Base-by-base conservation (phyloP, 495 filamentous ascomycete genomes). In the Penicillium paxilli region DNA sequence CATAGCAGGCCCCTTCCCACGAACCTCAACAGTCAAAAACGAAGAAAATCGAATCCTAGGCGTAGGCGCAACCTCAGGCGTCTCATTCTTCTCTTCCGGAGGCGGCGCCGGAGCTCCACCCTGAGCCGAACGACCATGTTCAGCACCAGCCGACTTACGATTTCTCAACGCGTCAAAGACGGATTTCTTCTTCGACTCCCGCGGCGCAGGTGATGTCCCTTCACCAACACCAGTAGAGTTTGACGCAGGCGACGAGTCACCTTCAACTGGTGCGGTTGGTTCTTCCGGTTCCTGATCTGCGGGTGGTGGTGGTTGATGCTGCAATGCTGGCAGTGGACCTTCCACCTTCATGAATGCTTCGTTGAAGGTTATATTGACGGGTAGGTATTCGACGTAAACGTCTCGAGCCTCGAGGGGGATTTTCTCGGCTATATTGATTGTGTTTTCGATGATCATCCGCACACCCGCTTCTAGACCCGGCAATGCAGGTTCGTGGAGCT, bases 321-420 rank as follows among this genome's bases (percentile, higher is more conserved):
- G 82, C 26, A 98, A 74, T 0, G 89, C 74, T 5, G 92, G 90
- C 11, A 97, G 79, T 16, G 80, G 80, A 41, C 85, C 80, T 70
- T 98, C 95, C 8, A 88, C 70, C 57, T 91, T 96, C 93, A 97
- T 97, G 58, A 87, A 78, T 21, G 83, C 79, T 6, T 82, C 76
- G 54, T 83, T 74, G 51, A 96, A 76, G 23, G 73, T 57, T 42
- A 81, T 74, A 44, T 91, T 90, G 0, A 94, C 93, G 32, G 81
- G 69, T 48, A 91, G 86, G 62, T 96, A 98, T 55, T 87, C 83
- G 51, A 98, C 88, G 44, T 83, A 84, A 14, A 98, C 88, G 60
- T 98, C 95, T 57, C 94, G 84, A 57, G 90, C 92, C 71, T 98
- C 94, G 10, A 96, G 71, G 0, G 95, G 94, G 44, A 98, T 75